Percentiles rank a stretch among this genome's conserved stretches.
Conservation (phyloP, 202 grass and related monocot species). For the Elaeis oleifera region DNA sequence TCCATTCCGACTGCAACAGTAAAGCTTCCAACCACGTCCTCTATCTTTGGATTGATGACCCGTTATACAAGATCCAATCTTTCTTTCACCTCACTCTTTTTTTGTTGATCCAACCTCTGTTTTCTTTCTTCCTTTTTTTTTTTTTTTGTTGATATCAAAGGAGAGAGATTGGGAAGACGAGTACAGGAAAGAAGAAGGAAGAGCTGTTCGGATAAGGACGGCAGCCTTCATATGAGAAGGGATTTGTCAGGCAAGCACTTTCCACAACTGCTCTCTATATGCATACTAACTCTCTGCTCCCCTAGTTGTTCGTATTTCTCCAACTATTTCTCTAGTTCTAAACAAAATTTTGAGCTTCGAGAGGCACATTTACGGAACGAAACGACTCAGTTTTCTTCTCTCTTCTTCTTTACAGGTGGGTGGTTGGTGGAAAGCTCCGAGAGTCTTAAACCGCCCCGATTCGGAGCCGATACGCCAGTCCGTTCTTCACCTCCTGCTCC, state of each 20-base stretch:
- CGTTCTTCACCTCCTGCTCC: constrained; percentile 38
- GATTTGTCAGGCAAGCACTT: constrained; percentile 67
- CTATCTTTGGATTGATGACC: neutral
- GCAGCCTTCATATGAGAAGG: constrained; percentile 34
- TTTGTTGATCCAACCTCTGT: neutral
- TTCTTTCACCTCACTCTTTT: neutral
- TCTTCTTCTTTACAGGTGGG: constrained; percentile 31
- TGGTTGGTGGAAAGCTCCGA: constrained; percentile 60
- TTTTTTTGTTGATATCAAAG: constrained; percentile 18
- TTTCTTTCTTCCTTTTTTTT: neutral
- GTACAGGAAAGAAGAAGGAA: constrained; percentile 52
- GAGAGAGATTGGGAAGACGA: constrained; percentile 10
- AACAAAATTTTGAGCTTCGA: too few species aligned
- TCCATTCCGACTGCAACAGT: constrained; percentile 50
- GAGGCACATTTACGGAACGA: neutral
- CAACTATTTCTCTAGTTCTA: too few species aligned
- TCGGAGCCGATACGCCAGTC: constrained; percentile 9
- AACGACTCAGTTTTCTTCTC: neutral
- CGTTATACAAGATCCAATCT: neutral
- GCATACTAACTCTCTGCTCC: neutral
- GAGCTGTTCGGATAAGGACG: constrained; percentile 79
- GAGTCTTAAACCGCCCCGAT: constrained; percentile 28
- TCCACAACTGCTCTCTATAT: neutral
- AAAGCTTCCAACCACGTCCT: neutral
- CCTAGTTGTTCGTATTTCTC: too few species aligned